Percentiles rank a stretch among this genome's conserved stretches.
Evolutionary conservation across 495 filamentous ascomycete genomes (phyloP).

Genomic region (Astrocystis sublimbata): DNA sequence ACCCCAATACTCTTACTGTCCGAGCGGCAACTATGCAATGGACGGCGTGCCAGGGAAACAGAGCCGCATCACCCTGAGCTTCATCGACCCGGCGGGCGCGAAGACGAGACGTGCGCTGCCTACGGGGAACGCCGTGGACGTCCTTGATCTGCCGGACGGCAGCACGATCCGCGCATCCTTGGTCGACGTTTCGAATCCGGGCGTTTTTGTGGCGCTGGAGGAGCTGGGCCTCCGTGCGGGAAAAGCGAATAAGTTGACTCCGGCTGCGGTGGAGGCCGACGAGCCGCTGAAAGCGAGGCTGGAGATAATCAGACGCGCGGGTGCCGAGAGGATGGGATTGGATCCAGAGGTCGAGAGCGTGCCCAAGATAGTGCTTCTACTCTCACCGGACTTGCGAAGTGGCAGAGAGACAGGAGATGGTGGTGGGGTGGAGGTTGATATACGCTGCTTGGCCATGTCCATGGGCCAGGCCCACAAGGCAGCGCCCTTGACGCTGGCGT

Average conservation of each 20-base stretch:
- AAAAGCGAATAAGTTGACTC: constrained; percentile 42
- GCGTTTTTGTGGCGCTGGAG: constrained; percentile 59
- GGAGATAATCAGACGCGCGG: constrained; percentile 61
- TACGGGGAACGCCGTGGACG: constrained; percentile 59
- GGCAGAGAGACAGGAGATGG: too few relatives aligned
- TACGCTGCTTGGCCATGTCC: constrained; percentile 50
- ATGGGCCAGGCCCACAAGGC: constrained; percentile 66
- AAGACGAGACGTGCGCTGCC: constrained; percentile 67
- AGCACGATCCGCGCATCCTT: constrained; percentile 50
- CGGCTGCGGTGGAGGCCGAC: constrained; percentile 53
- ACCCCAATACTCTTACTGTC: constrained; percentile 29
- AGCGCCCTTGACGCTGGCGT: constrained; percentile 60
- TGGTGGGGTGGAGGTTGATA: constrained; percentile 35
- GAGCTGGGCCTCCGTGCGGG: constrained; percentile 47
- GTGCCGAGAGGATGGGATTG: constrained; percentile 65
- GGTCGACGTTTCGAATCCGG: constrained; percentile 66
- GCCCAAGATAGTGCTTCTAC: constrained; percentile 68
- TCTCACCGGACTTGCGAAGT: constrained; percentile 36
- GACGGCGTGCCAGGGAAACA: constrained; percentile 66
- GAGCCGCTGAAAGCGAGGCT: constrained; percentile 50
- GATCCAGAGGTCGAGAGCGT: constrained; percentile 57
- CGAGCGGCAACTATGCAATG: constrained; percentile 60
- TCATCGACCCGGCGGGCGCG: constrained; percentile 66
- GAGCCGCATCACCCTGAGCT: constrained; percentile 59
- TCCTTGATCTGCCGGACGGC: constrained; percentile 53